phyloP scores from a whole-genome alignment of 2,329 filamentous ascomycete species.

The Diplodia mutila region DNA sequence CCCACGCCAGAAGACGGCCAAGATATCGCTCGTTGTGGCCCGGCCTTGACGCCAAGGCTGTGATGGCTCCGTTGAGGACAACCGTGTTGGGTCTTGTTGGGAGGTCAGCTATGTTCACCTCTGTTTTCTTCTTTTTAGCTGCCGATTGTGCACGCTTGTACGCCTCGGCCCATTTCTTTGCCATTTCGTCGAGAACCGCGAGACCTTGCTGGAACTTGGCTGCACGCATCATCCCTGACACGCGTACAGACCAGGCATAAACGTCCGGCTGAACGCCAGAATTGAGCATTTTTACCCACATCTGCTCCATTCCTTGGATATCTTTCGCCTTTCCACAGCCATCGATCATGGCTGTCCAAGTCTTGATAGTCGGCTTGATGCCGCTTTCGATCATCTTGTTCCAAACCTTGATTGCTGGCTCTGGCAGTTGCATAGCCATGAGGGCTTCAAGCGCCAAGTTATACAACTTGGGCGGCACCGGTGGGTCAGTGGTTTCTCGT shows the following conservation, averaged over 20 bases:
- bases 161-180: constrained; percentile 58
- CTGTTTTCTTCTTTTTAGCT: constrained; percentile 18
- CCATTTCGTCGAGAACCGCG: constrained; percentile 68
- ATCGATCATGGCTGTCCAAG: constrained; percentile 74
- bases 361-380: constrained; percentile 62
- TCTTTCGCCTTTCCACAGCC: constrained; percentile 68
- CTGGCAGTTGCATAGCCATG: constrained; percentile 48
- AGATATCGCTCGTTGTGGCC: constrained; percentile 36
- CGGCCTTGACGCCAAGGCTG: constrained; percentile 43
- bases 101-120: constrained; percentile 26
- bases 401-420: constrained; percentile 59
- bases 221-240: constrained; percentile 66
- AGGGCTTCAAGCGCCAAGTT: constrained; percentile 54
- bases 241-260: constrained; percentile 70
- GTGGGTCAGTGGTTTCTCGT: background rate
- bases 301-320: constrained; percentile 60
- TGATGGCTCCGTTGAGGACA: constrained; percentile 71
- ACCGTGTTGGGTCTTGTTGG: constrained; percentile 62
- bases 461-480: constrained; percentile 34
- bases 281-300: constrained; percentile 68
- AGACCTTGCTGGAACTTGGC: constrained; percentile 62
- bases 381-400: constrained; percentile 59
- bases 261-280: constrained; percentile 65
- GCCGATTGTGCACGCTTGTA: constrained; percentile 21
- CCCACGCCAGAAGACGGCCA: constrained; percentile 47